These are phyloP conservation scores for Blastobotrys raffinosifermentans DNA, from an alignment of 1,139 yeast species.

Conservation along the genomic window DNA sequence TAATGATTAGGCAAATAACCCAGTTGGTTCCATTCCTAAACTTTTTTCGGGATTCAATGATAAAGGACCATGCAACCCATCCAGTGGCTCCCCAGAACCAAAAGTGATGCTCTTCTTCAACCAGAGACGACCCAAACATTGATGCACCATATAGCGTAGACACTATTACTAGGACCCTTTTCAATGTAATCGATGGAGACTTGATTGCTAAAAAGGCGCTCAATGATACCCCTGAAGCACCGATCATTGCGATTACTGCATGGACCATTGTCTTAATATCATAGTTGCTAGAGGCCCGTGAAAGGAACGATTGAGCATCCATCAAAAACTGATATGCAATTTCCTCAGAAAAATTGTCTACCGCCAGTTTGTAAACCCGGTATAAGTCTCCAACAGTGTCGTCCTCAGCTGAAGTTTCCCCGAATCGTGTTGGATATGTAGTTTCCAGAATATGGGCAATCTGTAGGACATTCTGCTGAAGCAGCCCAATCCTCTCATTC, in stretches of 20 bases:
- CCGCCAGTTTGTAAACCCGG: constrained; percentile 6
- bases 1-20: constrained; percentile 35
- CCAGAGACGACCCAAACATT: constrained; percentile 82
- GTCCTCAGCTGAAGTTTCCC: too few species aligned
- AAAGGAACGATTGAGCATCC: constrained; percentile 49
- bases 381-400: neutral
- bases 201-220: constrained; percentile 2
- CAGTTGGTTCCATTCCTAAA: constrained; percentile 28
- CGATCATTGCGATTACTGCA: constrained; percentile 41
- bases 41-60: constrained; percentile 23
- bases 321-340: constrained; percentile 39
- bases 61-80: constrained; percentile 29
- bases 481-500: constrained; percentile 37
- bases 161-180: constrained; percentile 31
- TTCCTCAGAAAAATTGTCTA: constrained; percentile 7
- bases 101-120: constrained; percentile 95
- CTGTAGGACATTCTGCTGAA: constrained; percentile 60
- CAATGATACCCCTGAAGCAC: constrained; percentile 21
- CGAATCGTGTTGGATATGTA: constrained; percentile 16
- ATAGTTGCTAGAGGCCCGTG: constrained; percentile 71
- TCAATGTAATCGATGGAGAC: constrained; percentile 6
- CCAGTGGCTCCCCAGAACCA: constrained; percentile 80
- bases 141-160: constrained; percentile 47
- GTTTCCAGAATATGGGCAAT: constrained; percentile 30
- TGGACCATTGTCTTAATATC: constrained; percentile 44